Evolutionary conservation across 257 asterid genomes (phyloP).

Genomic region (Buddleja alternifolia): DNA sequence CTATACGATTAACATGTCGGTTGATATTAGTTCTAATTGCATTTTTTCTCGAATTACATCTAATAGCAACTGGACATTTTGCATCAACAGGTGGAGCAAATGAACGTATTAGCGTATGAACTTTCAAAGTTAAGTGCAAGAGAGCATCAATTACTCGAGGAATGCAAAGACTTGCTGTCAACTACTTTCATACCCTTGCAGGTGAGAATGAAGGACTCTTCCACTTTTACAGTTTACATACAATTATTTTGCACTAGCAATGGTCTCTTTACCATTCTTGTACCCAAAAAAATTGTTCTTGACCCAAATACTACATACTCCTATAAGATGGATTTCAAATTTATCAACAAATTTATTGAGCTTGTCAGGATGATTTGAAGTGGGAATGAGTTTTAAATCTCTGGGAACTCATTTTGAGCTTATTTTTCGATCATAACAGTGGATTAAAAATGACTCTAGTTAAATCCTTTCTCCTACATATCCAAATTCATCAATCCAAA

Average conservation of each 20-base stretch:
- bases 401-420: no score
- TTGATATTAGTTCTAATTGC: not conserved
- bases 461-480: no score
- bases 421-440: no score
- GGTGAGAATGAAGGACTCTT: constrained; percentile 40
- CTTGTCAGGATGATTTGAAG: no score
- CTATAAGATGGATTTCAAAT: no score
- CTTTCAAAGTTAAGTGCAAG: constrained; percentile 54
- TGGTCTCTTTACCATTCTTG: not conserved
- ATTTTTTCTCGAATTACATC: not conserved
- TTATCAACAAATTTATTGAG: no score
- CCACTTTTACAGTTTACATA: not conserved
- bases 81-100: constrained; percentile 63
- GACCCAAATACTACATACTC: no score
- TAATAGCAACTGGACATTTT: constrained; percentile 6
- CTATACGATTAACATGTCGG: no score
- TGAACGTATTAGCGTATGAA: constrained; percentile 52
- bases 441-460: no score
- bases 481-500: no score
- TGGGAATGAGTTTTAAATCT: no score
- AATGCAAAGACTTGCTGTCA: constrained; percentile 63
- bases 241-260: not conserved
- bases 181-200: constrained; percentile 56
- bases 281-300: not conserved
- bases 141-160: constrained; percentile 55